Evolutionary conservation across 2,329 filamentous ascomycete species (phyloP).

Genomic region (Xylaria sp.): DNA sequence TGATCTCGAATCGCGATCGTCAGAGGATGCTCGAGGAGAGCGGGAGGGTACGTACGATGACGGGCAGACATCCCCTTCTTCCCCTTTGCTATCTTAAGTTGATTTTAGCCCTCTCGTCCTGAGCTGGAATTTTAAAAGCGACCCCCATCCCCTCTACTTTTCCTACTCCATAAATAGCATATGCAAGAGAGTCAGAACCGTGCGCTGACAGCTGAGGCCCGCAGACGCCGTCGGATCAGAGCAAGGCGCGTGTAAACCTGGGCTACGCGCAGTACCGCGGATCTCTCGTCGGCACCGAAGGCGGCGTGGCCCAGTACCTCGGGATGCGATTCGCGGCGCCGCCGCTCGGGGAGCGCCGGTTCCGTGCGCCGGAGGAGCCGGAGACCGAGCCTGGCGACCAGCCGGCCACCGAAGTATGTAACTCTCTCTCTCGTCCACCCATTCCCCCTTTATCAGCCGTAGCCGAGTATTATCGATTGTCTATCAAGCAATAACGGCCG

Average conservation of each 20-base stretch:
- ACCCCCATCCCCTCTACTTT: neutral
- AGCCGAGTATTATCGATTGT: neutral
- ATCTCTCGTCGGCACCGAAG: slow-evolving; percentile 34
- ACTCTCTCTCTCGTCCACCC: neutral
- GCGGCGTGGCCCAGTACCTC: slow-evolving; percentile 48
- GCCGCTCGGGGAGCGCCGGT: slow-evolving; percentile 54
- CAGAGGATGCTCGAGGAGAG: slow-evolving; percentile 11
- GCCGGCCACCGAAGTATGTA: slow-evolving; percentile 39
- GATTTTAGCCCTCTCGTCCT: neutral
- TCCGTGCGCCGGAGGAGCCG: slow-evolving; percentile 52
- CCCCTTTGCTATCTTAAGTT: neutral
- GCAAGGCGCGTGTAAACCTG: slow-evolving; percentile 40
- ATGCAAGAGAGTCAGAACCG: neutral
- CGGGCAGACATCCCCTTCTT: neutral
- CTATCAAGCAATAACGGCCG: neutral
- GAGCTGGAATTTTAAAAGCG: neutral
- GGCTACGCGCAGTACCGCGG: slow-evolving; percentile 51
- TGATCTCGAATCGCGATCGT: slow-evolving; percentile 19
- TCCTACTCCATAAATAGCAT: neutral
- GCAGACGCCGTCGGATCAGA: slow-evolving; percentile 21
- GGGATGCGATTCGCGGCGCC: slow-evolving; percentile 56
- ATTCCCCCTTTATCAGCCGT: neutral
- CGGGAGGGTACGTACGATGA: slow-evolving; percentile 10
- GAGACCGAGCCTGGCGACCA: slow-evolving; percentile 36
- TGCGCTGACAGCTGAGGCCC: neutral